These are phyloP conservation scores for Starmerella tilneyi DNA, from an alignment of 805 yeast species.

Conservation along the genomic window DNA sequence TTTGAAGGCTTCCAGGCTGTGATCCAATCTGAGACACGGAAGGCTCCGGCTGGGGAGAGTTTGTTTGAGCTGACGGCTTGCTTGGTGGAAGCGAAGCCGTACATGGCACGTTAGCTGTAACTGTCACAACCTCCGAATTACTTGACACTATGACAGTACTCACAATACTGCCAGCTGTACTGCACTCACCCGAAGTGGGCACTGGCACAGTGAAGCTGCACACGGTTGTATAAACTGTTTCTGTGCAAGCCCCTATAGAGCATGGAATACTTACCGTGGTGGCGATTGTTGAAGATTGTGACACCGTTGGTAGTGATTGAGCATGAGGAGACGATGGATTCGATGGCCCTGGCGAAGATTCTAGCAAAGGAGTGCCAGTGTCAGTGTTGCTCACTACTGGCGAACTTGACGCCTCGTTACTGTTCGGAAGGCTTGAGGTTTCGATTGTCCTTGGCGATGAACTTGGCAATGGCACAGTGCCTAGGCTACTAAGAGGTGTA, in stretches of 20 bases:
- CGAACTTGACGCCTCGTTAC: too few species aligned
- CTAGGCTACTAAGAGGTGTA: too few species aligned
- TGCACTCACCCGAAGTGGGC: constrained; percentile 12
- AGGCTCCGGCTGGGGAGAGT: neutral
- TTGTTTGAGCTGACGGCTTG: neutral
- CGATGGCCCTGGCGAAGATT: too few species aligned
- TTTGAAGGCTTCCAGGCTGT: too few species aligned
- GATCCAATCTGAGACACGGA: too few species aligned
- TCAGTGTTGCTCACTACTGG: too few species aligned
- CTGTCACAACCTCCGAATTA: constrained; percentile 3
- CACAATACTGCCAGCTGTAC: constrained; percentile 8
- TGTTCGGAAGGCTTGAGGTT: too few species aligned
- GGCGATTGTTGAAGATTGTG: neutral
- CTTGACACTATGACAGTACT: constrained; percentile 15
- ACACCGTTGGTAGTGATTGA: neutral
- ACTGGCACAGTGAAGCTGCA: constrained; percentile 11
- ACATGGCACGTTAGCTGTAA: constrained; percentile 10
- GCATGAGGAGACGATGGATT: neutral
- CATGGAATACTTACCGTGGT: constrained; percentile 20
- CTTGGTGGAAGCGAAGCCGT: neutral
- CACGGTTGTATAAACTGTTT: constrained; percentile 14
- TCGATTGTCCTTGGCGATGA: too few species aligned
- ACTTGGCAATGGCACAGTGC: too few species aligned
- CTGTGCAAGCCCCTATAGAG: constrained; percentile 11
- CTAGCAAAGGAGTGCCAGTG: too few species aligned